Percentiles rank a stretch among this genome's conserved stretches.
phyloP scores from a whole-genome alignment of 345 rosid species.

The Streptanthus diversifolius region DNA sequence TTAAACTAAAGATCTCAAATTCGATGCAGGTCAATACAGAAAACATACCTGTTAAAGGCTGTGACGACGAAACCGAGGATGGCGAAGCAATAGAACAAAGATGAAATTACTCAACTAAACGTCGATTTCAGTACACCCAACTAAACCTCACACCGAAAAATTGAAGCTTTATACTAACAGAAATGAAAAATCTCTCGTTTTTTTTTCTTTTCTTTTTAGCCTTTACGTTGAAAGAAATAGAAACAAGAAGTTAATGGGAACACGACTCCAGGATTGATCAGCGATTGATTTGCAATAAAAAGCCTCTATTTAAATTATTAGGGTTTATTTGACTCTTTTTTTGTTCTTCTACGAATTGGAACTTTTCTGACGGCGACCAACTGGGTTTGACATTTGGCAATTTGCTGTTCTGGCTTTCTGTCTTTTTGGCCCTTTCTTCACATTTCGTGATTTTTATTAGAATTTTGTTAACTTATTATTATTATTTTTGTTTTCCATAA shows the following conservation, averaged over 20 bases:
- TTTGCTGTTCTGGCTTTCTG: not conserved
- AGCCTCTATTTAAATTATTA: not conserved
- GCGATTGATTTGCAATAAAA: not conserved
- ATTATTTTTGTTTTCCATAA: not conserved
- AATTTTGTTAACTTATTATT: no score
- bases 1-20: not conserved
- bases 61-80: constrained; percentile 33
- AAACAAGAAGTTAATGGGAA: not conserved
- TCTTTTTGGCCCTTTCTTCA: not conserved
- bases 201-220: not conserved
- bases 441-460: not conserved
- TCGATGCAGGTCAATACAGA: not conserved
- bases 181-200: not conserved
- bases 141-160: not conserved
- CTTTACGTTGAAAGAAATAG: not conserved
- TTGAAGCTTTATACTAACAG: constrained; percentile 7
- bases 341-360: not conserved
- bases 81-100: not conserved
- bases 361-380: constrained; percentile 24
- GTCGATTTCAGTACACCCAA: constrained; percentile 6
- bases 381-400: constrained; percentile 20
- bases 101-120: not conserved
- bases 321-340: constrained; percentile 14
- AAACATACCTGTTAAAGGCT: constrained; percentile 19
- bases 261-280: constrained; percentile 21